Conservation (phyloP, 805 yeast species). For the Ogataea neopini region DNA sequence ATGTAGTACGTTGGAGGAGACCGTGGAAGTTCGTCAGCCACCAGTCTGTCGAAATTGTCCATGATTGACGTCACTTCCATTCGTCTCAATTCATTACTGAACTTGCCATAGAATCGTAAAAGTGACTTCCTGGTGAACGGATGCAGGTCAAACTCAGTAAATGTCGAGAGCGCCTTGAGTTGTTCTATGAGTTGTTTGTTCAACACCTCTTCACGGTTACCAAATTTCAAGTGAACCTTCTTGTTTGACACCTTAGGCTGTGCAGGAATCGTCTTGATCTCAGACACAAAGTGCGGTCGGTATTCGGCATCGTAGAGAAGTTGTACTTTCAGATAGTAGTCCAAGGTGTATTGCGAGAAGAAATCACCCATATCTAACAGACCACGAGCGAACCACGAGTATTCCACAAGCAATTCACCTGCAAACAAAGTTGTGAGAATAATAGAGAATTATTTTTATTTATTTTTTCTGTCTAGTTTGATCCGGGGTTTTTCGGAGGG, state of each 20-base stretch:
- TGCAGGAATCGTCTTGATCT: slow-evolving; percentile 21
- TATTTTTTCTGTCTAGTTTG: too few relatives aligned
- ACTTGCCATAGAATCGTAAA: slow-evolving; percentile 13
- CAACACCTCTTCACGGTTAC: slow-evolving; percentile 25
- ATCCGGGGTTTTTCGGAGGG: too few relatives aligned
- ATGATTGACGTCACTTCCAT: slow-evolving; percentile 18
- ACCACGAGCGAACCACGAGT: too few relatives aligned
- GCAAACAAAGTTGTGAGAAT: too few relatives aligned
- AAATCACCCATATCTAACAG: too few relatives aligned
- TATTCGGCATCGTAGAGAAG: slow-evolving; percentile 27
- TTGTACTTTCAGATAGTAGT: slow-evolving; percentile 29
- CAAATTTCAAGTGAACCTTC: slow-evolving; percentile 26
- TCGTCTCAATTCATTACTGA: slow-evolving; percentile 19
- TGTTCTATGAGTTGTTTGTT: slow-evolving; percentile 25
- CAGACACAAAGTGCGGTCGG: slow-evolving; percentile 21
- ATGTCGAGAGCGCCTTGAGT: slow-evolving; percentile 17
- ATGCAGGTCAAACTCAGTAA: slow-evolving; percentile 18
- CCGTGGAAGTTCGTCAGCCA: slow-evolving; percentile 4
- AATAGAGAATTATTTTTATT: neutral
- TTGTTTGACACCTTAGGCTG: slow-evolving; percentile 22
- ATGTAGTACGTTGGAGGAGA: slow-evolving; percentile 14
- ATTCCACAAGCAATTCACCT: too few relatives aligned
- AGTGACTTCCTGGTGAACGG: slow-evolving; percentile 19
- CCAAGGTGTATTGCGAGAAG: slow-evolving; percentile 26
- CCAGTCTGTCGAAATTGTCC: slow-evolving; percentile 14